Conservation (phyloP, 1,139 yeast genomes). For the Lizanozyma gosingica region DNA sequence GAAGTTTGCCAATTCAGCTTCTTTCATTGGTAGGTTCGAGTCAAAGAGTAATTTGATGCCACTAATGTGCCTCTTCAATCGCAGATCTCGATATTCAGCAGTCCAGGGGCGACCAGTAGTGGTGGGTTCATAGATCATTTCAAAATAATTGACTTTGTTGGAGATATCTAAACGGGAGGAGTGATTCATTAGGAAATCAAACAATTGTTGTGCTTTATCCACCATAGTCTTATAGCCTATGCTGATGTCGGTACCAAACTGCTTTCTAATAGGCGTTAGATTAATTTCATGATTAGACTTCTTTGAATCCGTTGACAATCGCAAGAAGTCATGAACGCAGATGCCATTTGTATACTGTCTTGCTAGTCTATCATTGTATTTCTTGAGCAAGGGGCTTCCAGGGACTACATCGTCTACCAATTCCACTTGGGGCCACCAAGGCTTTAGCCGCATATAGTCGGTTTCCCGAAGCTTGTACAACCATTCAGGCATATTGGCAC, state of each 20-base stretch:
- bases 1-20: slow-evolving; percentile 12
- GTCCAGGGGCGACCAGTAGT: slow-evolving; percentile 26
- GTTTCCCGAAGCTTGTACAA: slow-evolving; percentile 13
- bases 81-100: slow-evolving; percentile 18
- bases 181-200: slow-evolving; percentile 15
- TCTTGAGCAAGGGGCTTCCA: slow-evolving; percentile 9
- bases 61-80: slow-evolving; percentile 17
- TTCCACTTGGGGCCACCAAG: slow-evolving; percentile 30
- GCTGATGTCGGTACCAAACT: background rate
- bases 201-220: slow-evolving; percentile 11
- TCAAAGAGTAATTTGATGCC: slow-evolving; percentile 14
- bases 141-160: slow-evolving; percentile 12
- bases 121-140: background rate
- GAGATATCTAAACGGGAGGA: slow-evolving; percentile 26
- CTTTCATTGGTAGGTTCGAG: slow-evolving; percentile 16
- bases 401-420: slow-evolving; percentile 22
- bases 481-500: slow-evolving; percentile 13
- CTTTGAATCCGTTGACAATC: background rate
- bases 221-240: slow-evolving; percentile 5
- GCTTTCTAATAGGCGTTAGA: slow-evolving; percentile 1
- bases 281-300: slow-evolving; percentile 1
- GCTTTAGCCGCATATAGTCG: slow-evolving; percentile 15
- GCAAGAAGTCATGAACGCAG: background rate
- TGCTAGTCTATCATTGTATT: background rate
- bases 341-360: background rate